Percentiles rank a stretch among this genome's conserved stretches.
Evolutionary conservation across 2,329 filamentous ascomycete genomes (phyloP).

Genomic region (Stylonectria norvegica): DNA sequence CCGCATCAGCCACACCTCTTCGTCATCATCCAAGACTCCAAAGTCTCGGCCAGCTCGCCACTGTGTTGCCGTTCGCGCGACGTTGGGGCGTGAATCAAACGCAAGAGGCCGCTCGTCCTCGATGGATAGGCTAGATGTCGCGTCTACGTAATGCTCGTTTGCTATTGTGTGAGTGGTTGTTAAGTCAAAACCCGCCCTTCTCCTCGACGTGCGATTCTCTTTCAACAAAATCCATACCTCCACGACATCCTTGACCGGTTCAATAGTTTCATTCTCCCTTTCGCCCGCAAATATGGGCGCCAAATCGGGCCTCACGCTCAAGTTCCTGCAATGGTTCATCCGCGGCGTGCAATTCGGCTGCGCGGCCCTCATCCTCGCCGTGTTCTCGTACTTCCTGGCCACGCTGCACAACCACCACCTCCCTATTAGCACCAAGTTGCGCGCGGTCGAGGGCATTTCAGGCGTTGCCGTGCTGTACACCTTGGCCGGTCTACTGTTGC

Average conservation of each 20-base stretch:
- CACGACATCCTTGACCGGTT: not conserved
- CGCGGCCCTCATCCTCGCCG: constrained; percentile 68
- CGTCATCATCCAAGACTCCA: constrained; percentile 15
- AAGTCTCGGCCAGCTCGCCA: no score
- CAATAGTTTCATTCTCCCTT: not conserved
- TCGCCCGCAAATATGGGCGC: constrained; percentile 33
- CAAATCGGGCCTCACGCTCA: constrained; percentile 53
- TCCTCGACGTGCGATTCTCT: constrained; percentile 2
- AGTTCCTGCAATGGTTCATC: constrained; percentile 65
- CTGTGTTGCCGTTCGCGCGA: no score
- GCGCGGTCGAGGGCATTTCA: constrained; percentile 74
- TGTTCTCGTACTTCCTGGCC: constrained; percentile 83
- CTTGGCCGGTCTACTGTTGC: constrained; percentile 66
- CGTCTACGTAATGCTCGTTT: constrained; percentile 3
- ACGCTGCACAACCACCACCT: constrained; percentile 64
- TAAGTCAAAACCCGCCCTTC: not conserved
- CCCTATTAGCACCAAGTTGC: constrained; percentile 60
- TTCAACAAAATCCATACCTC: no score
- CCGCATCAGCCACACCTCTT: constrained; percentile 17
- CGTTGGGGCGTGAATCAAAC: no score
- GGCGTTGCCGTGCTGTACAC: constrained; percentile 74
- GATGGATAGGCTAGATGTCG: constrained; percentile 1
- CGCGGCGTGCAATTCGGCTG: constrained; percentile 72
- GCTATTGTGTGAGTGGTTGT: no score
- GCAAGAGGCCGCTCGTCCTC: not conserved